A percentile compares a stretch with the other conserved stretches of the same genome.
These are phyloP conservation scores for Condylostoma magnum DNA, from an alignment of 169 alveolate species.

Conservation along the genomic window DNA sequence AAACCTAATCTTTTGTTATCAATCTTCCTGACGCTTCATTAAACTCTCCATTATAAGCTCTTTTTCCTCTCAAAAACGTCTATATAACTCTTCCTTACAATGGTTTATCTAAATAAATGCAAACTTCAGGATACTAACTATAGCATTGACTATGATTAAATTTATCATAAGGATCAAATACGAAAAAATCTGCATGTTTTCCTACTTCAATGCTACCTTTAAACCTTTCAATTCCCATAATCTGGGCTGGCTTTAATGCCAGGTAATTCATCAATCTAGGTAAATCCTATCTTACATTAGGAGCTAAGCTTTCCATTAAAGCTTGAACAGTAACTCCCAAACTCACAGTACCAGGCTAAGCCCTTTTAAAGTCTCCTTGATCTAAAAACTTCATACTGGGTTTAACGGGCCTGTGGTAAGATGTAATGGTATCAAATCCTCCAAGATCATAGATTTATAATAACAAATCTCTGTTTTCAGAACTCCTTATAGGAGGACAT, in stretches of 20 bases:
- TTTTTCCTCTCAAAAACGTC: conserved; percentile 20
- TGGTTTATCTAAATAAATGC: not conserved
- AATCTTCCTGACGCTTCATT: too few species aligned
- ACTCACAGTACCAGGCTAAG: conserved; percentile 28
- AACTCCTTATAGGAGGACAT: conserved; percentile 13
- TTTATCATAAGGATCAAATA: conserved; percentile 32
- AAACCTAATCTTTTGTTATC: too few species aligned
- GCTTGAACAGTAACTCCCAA: conserved; percentile 26
- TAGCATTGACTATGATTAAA: not conserved
- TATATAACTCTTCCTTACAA: not conserved
- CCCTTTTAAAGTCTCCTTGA: conserved; percentile 37
- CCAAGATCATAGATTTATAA: not conserved
- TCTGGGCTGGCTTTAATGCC: conserved; percentile 28
- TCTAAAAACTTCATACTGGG: conserved; percentile 1
- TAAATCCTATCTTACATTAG: not conserved
- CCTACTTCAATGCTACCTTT: conserved; percentile 30
- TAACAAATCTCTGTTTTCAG: not conserved
- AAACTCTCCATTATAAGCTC: not conserved
- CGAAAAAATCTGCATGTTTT: conserved; percentile 38
- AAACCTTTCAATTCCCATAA: not conserved
- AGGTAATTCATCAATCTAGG: not conserved
- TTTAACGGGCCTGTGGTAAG: conserved; percentile 25
- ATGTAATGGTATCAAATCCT: conserved; percentile 20
- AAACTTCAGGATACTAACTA: not conserved
- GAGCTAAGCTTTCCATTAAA: not conserved